phyloP scores from a whole-genome alignment of 164 flowering plant species.

The Nymphaea colorata region DNA sequence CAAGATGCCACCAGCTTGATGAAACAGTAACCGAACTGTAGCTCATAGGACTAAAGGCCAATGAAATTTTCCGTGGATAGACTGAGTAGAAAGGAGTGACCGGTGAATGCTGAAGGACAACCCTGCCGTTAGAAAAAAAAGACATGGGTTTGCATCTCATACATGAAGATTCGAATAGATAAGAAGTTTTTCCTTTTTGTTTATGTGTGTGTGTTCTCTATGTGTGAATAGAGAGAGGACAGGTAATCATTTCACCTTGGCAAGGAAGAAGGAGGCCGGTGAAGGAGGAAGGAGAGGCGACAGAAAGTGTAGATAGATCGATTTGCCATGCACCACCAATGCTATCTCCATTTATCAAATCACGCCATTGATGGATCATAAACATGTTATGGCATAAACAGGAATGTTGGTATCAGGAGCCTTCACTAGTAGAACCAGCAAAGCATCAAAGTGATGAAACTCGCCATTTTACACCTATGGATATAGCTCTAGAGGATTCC shows the following conservation, averaged over 20 bases:
- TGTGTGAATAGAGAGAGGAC: slow-evolving; percentile 10
- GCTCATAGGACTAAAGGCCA: slow-evolving; percentile 25
- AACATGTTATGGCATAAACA: too few relatives aligned
- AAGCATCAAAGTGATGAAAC: too few relatives aligned
- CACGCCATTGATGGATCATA: neutral
- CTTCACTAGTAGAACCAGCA: too few relatives aligned
- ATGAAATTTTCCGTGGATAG: slow-evolving; percentile 14
- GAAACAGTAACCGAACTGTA: slow-evolving; percentile 30
- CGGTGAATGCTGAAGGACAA: slow-evolving; percentile 4
- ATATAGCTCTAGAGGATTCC: too few relatives aligned
- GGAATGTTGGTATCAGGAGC: too few relatives aligned
- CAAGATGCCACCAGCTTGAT: too few relatives aligned
- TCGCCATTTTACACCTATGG: too few relatives aligned
- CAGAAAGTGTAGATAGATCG: slow-evolving; percentile 15
- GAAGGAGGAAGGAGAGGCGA: slow-evolving; percentile 15
- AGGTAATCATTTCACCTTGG: slow-evolving; percentile 11
- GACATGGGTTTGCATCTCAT: neutral
- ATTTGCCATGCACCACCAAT: slow-evolving; percentile 19
- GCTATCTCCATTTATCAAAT: neutral
- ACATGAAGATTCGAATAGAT: neutral
- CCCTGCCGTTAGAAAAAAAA: slow-evolving; percentile 12
- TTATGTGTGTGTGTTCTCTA: neutral
- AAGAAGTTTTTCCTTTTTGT: neutral
- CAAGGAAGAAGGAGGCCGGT: slow-evolving; percentile 13
- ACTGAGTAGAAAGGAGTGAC: neutral